Conservation (phyloP, 2,329 filamentous ascomycete genomes). For the Ascomycota sp. region DNA sequence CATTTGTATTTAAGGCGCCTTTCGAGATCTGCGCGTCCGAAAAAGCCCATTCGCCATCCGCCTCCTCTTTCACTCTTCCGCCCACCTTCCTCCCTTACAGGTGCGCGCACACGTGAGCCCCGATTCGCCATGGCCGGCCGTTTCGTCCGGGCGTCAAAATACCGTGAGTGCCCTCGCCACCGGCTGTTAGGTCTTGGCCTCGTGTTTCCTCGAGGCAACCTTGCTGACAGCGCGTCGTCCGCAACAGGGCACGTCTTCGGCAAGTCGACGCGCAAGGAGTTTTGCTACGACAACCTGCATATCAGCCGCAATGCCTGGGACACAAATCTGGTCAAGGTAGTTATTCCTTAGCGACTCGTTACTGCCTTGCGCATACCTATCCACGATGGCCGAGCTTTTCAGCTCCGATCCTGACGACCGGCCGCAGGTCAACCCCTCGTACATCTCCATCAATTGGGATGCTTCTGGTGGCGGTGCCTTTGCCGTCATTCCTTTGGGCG, state of each 20-base stretch:
- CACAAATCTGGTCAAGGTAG: conserved; percentile 82
- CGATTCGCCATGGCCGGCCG: conserved; percentile 32
- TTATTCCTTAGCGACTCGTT: neutral
- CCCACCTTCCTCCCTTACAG: neutral
- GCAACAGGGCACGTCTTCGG: conserved; percentile 86
- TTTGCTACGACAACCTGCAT: conserved; percentile 95
- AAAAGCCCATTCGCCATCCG: neutral
- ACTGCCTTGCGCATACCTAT: conserved; percentile 15
- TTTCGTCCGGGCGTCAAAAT: conserved; percentile 49
- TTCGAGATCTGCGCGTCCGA: neutral
- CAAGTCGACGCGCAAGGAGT: conserved; percentile 85
- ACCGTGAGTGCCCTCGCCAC: conserved; percentile 28
- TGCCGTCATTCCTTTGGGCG: conserved; percentile 77
- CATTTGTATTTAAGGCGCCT: no score
- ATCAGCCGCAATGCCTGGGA: conserved; percentile 99
- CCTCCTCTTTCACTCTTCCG: conserved; percentile 3
- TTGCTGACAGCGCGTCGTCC: neutral
- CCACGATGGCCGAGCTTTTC: neutral
- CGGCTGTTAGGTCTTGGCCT: neutral
- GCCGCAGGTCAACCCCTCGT: conserved; percentile 73
- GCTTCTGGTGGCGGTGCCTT: conserved; percentile 89
- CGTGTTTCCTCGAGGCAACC: neutral
- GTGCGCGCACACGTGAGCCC: conserved; percentile 3
- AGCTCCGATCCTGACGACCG: conserved; percentile 3
- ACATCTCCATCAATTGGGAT: conserved; percentile 97